Conservation (phyloP, 345 rosid species). For the Gossypium australe region DNA sequence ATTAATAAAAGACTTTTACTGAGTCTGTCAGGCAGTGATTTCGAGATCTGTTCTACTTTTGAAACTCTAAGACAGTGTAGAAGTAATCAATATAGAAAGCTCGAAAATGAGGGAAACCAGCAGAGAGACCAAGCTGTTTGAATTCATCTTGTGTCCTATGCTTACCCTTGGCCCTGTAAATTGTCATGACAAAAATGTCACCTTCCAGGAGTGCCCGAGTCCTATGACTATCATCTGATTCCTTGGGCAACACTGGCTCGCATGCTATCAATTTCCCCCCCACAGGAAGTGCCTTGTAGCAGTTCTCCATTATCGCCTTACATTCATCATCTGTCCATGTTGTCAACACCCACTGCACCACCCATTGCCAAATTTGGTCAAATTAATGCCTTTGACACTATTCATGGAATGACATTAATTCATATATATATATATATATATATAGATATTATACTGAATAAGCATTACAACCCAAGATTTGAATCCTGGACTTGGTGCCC, state of each 20-base stretch:
- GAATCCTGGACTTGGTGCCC: too few relatives aligned
- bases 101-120: constrained; percentile 54
- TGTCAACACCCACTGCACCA: constrained; percentile 65
- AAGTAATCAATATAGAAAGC: constrained; percentile 54
- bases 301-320: constrained; percentile 70
- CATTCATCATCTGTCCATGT: constrained; percentile 83
- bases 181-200: constrained; percentile 79
- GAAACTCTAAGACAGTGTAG: constrained; percentile 71
- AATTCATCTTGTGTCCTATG: constrained; percentile 72
- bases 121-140: constrained; percentile 52
- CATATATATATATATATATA: too few relatives aligned
- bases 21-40: neutral
- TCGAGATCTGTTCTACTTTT: constrained; percentile 31
- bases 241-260: constrained; percentile 67
- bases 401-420: too few relatives aligned
- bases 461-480: too few relatives aligned
- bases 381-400: neutral
- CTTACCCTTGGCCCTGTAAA: constrained; percentile 73
- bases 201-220: constrained; percentile 76
- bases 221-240: constrained; percentile 63
- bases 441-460: too few relatives aligned
- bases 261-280: constrained; percentile 87
- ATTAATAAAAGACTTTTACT: too few relatives aligned
- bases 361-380: neutral
- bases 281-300: constrained; percentile 62